Conservation (phyloP, 331 rosid genomes). For the Rhamnella rubrinervis region DNA sequence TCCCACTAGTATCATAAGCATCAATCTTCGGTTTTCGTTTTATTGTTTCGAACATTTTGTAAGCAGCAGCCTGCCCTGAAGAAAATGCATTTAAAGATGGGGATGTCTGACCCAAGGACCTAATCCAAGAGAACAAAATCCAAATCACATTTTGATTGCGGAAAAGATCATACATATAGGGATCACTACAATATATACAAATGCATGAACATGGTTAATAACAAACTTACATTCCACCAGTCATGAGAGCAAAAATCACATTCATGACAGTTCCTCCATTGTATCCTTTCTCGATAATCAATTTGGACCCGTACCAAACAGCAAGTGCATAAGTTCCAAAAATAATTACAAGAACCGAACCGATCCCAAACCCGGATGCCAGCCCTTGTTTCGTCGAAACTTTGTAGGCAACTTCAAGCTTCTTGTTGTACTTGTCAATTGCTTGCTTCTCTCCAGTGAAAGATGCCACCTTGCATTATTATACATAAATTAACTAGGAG, state of each 20-base stretch:
- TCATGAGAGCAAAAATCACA: slow-evolving; percentile 67
- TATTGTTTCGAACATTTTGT: slow-evolving; percentile 86
- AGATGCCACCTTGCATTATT: slow-evolving; percentile 65
- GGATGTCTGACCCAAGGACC: slow-evolving; percentile 76
- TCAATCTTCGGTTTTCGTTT: slow-evolving; percentile 62
- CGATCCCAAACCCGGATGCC: slow-evolving; percentile 65
- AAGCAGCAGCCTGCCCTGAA: slow-evolving; percentile 86
- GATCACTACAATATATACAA: neutral
- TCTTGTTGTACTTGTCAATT: slow-evolving; percentile 53
- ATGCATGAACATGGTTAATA: neutral
- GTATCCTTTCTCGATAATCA: slow-evolving; percentile 60
- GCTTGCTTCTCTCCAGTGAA: slow-evolving; percentile 87
- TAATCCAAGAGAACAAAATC: slow-evolving; percentile 16
- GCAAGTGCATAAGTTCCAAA: slow-evolving; percentile 80
- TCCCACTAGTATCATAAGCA: slow-evolving; percentile 64
- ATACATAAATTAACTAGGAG: neutral
- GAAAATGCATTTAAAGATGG: slow-evolving; percentile 81
- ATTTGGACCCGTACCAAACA: slow-evolving; percentile 79
- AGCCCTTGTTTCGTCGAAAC: slow-evolving; percentile 61
- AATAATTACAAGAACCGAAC: slow-evolving; percentile 35
- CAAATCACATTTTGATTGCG: neutral
- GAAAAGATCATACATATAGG: neutral
- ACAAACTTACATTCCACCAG: slow-evolving; percentile 77
- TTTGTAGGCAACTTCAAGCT: slow-evolving; percentile 58
- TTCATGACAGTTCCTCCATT: slow-evolving; percentile 72